A percentile compares a stretch with the other conserved stretches of the same genome.
Conservation (phyloP, 1,284 basidiomycete genomes). For the Tilletia caries region DNA sequence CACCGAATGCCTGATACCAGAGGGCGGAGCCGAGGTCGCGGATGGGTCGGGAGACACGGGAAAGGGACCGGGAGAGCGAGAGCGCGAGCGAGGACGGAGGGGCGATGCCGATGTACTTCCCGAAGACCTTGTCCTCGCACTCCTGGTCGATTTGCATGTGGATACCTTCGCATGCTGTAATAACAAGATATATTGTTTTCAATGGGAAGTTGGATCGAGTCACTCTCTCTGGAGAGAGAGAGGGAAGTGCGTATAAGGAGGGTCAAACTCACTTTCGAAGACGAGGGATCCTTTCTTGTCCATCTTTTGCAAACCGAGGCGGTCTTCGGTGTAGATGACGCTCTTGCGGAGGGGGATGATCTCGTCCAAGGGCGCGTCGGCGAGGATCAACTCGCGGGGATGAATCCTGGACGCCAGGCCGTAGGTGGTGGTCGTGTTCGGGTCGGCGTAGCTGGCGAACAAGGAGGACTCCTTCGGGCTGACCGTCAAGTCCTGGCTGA, state of each 20-base stretch:
- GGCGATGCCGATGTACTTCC: conserved; percentile 42
- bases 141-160: conserved; percentile 50
- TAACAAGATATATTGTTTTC: neutral
- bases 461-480: conserved; percentile 45
- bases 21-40: neutral
- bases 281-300: conserved; percentile 65
- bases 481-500: conserved; percentile 47
- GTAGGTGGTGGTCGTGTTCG: conserved; percentile 20
- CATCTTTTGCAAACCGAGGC: conserved; percentile 76
- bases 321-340: conserved; percentile 76
- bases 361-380: conserved; percentile 10
- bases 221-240: neutral
- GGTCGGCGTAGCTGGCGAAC: conserved; percentile 44
- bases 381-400: neutral
- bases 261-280: conserved; percentile 26
- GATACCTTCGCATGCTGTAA: conserved; percentile 33
- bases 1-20: neutral
- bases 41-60: neutral
- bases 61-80: neutral
- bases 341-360: conserved; percentile 70
- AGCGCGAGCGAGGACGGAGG: conserved; percentile 14
- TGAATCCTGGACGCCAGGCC: neutral
- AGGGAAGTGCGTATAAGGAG: neutral
- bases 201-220: neutral
- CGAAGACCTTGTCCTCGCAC: conserved; percentile 46